Conservation (phyloP, 2,329 filamentous ascomycete genomes). For the Penicillium paneum region DNA sequence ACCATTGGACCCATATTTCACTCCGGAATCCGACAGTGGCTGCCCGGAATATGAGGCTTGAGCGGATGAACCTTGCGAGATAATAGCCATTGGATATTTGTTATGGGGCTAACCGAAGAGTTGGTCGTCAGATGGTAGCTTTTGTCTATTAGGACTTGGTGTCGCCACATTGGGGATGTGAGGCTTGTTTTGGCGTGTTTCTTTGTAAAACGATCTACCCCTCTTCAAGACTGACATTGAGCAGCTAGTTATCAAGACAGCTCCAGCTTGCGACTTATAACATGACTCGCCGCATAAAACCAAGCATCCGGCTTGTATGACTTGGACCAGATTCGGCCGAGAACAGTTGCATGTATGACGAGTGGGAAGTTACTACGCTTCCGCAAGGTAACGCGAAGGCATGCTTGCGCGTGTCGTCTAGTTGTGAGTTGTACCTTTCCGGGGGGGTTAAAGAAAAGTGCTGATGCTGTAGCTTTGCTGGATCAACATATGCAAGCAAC, state of each 20-base stretch:
- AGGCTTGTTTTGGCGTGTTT: background rate
- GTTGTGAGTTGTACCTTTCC: constrained; percentile 13
- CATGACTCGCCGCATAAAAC: background rate
- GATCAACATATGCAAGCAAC: background rate
- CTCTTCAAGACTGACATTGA: background rate
- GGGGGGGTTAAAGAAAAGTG: constrained; percentile 10
- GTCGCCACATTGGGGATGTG: background rate
- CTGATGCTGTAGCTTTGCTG: background rate
- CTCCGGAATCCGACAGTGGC: background rate
- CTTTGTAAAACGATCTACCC: background rate
- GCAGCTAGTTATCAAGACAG: background rate
- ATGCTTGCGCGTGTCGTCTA: constrained; percentile 1
- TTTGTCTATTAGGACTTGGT: background rate
- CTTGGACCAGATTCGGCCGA: background rate
- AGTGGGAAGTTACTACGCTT: constrained; percentile 9
- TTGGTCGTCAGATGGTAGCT: background rate
- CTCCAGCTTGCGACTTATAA: background rate
- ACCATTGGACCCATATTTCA: background rate
- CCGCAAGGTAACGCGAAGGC: constrained; percentile 13
- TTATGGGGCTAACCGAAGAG: background rate
- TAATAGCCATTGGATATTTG: background rate
- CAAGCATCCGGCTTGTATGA: background rate
- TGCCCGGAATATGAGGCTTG: background rate
- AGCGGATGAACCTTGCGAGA: background rate
- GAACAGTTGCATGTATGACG: constrained; percentile 13